phyloP scores from a whole-genome alignment of 306 rosid genomes.

The Prunus campanulata region DNA sequence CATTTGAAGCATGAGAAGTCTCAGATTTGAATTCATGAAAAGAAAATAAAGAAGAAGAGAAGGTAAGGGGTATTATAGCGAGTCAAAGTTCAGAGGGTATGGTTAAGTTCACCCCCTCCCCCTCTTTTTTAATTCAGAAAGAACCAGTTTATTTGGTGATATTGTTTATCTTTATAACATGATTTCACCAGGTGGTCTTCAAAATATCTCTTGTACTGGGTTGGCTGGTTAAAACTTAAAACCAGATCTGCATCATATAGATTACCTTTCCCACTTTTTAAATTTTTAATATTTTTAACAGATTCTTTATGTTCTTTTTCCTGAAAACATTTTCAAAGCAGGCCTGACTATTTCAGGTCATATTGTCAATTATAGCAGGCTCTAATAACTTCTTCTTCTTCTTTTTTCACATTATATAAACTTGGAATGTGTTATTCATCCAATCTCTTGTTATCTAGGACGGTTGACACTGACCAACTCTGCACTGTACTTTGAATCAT shows the following conservation, averaged over 20 bases:
- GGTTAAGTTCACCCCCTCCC: too few species aligned
- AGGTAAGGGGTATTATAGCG: too few species aligned
- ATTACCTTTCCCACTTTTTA: background rate
- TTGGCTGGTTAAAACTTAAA: background rate
- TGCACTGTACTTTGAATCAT: conserved; percentile 85
- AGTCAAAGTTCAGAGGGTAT: too few species aligned
- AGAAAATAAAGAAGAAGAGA: too few species aligned
- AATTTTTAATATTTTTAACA: background rate
- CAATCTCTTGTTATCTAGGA: conserved; percentile 51
- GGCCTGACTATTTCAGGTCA: background rate
- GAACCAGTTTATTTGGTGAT: too few species aligned
- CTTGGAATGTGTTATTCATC: background rate
- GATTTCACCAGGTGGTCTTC: too few species aligned
- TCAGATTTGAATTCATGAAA: too few species aligned
- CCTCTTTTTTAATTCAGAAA: too few species aligned
- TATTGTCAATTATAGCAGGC: background rate
- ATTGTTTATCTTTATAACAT: too few species aligned
- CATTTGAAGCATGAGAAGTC: too few species aligned
- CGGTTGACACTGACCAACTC: conserved; percentile 75
- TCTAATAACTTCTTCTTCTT: background rate
- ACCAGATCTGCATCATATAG: background rate
- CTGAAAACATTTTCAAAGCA: background rate
- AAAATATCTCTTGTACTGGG: too few species aligned
- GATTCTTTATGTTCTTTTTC: background rate
- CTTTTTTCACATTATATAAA: background rate